A percentile compares a stretch with the other conserved stretches of the same genome.
These are phyloP conservation scores for Mikania micrantha DNA, from an alignment of 129 eudicot genomes.

Conservation along the genomic window DNA sequence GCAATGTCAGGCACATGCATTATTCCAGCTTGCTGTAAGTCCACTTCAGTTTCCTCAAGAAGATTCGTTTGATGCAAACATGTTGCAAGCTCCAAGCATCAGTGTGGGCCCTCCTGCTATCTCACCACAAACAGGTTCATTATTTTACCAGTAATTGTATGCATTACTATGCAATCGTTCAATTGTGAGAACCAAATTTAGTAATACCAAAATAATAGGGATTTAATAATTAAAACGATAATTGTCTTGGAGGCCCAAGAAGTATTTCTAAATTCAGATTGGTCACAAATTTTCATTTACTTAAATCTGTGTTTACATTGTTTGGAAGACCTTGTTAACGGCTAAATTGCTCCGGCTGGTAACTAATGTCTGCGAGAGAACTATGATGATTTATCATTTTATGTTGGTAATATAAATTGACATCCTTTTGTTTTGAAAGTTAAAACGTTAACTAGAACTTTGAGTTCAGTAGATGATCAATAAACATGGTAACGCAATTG, in stretches of 20 bases:
- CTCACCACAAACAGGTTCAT: slow-evolving; percentile 46
- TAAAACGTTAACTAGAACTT: not conserved
- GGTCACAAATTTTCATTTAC: not conserved
- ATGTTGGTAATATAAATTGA: not conserved
- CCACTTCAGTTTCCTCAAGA: slow-evolving; percentile 56
- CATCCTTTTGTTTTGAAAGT: not conserved
- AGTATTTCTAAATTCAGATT: not conserved
- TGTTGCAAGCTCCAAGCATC: slow-evolving; percentile 30
- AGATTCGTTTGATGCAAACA: slow-evolving; percentile 36
- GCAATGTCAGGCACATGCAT: slow-evolving; percentile 58
- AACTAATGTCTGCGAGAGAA: not conserved
- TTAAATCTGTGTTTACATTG: not conserved
- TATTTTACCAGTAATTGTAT: not conserved
- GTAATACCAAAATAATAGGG: not conserved
- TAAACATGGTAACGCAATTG: no score
- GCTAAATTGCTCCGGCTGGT: not conserved
- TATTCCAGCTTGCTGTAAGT: slow-evolving; percentile 90
- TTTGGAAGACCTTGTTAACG: not conserved
- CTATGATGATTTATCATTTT: not conserved
- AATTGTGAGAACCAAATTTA: not conserved
- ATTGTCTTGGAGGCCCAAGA: not conserved
- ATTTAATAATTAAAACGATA: not conserved
- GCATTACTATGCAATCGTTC: not conserved
- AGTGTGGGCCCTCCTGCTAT: slow-evolving; percentile 19
- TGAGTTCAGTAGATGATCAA: not conserved